phyloP scores from a whole-genome alignment of 1,139 yeast genomes.

The Petasospora rhodanensis region DNA sequence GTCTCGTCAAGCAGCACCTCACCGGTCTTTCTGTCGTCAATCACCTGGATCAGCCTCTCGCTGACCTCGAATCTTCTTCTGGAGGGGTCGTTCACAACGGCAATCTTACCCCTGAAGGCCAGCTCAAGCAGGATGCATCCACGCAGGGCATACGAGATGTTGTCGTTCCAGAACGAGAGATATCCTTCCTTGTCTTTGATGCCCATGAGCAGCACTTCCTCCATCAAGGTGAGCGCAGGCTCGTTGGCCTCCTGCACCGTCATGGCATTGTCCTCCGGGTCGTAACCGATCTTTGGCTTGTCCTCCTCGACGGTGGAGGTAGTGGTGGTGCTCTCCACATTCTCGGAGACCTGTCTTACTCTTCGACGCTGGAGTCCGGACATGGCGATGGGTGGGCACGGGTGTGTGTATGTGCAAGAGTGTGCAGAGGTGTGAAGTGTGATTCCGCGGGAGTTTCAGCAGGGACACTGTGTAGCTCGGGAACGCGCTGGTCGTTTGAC shows the following conservation, averaged over 20 bases:
- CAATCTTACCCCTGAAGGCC: conserved; percentile 84
- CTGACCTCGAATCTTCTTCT: conserved; percentile 83
- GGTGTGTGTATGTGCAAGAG: neutral
- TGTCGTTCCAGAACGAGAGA: conserved; percentile 96
- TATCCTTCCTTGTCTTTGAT: conserved; percentile 94
- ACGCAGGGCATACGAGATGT: conserved; percentile 90
- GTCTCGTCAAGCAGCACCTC: conserved; percentile 95
- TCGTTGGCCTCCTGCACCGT: conserved; percentile 27
- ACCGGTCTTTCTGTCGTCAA: conserved; percentile 85
- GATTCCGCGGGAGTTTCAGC: no score
- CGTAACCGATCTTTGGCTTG: conserved; percentile 57
- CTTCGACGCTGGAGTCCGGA: conserved; percentile 19
- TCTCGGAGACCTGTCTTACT: conserved; percentile 16
- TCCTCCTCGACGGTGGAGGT: conserved; percentile 18
- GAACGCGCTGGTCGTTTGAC: no score
- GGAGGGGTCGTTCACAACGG: conserved; percentile 91
- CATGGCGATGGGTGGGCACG: conserved; percentile 2
- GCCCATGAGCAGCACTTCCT: conserved; percentile 89
- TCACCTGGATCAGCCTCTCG: conserved; percentile 83
- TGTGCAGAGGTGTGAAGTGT: no score
- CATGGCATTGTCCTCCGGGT: conserved; percentile 54
- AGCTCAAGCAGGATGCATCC: conserved; percentile 91
- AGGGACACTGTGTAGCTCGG: no score
- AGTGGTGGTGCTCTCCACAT: conserved; percentile 9
- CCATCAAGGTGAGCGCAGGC: conserved; percentile 89